Base-by-base conservation (phyloP, 345 rosid species). In the Diplotaxis tenuifolia region DNA sequence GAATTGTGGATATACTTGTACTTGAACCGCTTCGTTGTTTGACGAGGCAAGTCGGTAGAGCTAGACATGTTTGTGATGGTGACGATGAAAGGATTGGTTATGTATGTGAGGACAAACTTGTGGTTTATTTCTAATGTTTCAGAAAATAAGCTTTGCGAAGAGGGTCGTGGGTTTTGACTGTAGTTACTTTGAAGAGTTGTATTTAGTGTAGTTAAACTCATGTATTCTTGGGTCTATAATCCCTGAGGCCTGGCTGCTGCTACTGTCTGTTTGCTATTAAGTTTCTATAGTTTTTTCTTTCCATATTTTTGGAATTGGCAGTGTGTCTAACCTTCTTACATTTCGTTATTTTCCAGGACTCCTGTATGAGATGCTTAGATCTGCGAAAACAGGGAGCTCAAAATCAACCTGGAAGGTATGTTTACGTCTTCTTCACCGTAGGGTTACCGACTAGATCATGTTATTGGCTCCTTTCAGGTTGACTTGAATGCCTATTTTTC, bases 331-430 rank as follows among this genome's bases (percentile, higher is more conserved):
- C 67, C 21, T 21, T 9, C 3, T 52, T 28, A 25, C 31, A 4
- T 54, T 62, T 68, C 10, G 2, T 29, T 71, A 50, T 78, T 22
- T 49, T 7, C 47, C 86, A 95, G 99, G 99, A 65, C 83, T 95
- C 64, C 83, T 95, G 78, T 75, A 83, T 67, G 99, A 95, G 86
- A 95, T 95, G 99, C 96, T 95, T 78, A 82, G 97, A 62, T 89
- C 97, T 45, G 89, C 94, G 0, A 95, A 89, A 86, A 77, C 87
- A 16, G 91, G 87, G 61, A 86, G 85, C 87, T 89, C 98, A 29
- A 90, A 86, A 78, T 92, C 98, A 64, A 86, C 96, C 32, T 92
- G 97, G 97, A 95, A 92, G 96, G 99, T 95, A 78, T 56, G 29
- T 53, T 50, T 58, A 50, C 68, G 29, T 71, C 47, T 76, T 4